A percentile compares a stretch with the other conserved stretches of the same genome.
Conservation (phyloP, 2,329 filamentous ascomycete species). For the Pseudogymnoascus sp. region DNA sequence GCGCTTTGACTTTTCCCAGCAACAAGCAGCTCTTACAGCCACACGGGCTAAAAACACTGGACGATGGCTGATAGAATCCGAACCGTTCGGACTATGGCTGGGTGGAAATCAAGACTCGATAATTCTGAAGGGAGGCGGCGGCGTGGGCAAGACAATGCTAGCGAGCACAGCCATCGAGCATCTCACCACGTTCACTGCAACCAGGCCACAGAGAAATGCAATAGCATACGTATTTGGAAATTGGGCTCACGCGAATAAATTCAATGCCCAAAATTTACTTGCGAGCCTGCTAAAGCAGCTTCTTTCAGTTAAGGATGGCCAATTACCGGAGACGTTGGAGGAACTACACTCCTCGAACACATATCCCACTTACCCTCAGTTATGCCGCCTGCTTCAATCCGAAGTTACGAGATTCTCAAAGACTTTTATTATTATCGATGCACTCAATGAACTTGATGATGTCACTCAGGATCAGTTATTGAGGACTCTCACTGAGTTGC, state of each 20-base stretch:
- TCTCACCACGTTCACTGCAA: neutral
- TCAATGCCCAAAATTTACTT: neutral
- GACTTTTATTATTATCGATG: neutral
- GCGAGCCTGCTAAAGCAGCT: neutral
- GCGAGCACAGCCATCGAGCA: neutral
- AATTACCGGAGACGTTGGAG: neutral
- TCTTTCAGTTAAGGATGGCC: neutral
- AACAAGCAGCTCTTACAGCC: neutral
- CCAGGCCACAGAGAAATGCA: neutral
- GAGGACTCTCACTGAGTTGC: neutral
- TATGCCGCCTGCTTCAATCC: neutral
- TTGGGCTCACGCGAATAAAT: neutral
- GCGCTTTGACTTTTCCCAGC: neutral
- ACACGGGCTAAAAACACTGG: neutral
- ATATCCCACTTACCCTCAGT: neutral
- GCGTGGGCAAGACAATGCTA: slow-evolving; percentile 1
- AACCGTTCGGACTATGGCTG: neutral
- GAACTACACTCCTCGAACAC: neutral
- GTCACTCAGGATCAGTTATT: neutral
- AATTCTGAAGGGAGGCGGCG: neutral
- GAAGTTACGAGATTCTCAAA: neutral
- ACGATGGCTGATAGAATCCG: neutral
- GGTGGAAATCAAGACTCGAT: neutral
- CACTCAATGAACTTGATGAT: neutral
- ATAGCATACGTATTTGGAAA: neutral